These are phyloP conservation scores for Fusarium sp. DNA, from an alignment of 2,329 filamentous ascomycete genomes.

Conservation along the genomic window DNA sequence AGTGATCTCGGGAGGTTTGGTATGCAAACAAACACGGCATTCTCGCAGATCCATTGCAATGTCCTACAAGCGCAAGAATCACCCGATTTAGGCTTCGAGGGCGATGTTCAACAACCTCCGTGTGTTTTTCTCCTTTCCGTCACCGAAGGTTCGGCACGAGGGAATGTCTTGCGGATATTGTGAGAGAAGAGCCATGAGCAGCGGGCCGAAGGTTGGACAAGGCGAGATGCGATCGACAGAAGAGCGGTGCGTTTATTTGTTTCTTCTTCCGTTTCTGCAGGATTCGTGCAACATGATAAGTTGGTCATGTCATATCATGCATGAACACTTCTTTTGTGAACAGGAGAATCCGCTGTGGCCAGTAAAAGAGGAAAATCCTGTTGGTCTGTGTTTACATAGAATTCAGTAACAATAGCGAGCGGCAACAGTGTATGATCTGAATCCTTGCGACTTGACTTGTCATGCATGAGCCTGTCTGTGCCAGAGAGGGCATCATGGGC, in stretches of 20 bases:
- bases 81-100: conserved; percentile 36
- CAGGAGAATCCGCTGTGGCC: conserved; percentile 2
- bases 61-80: conserved; percentile 40
- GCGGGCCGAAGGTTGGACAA: conserved; percentile 30
- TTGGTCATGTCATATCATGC: conserved; percentile 9
- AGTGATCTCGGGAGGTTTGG: background rate
- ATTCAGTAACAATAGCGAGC: background rate
- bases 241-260: conserved; percentile 3
- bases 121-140: background rate
- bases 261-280: background rate
- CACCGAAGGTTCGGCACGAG: conserved; percentile 28
- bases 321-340: background rate
- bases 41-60: background rate
- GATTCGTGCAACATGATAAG: conserved; percentile 8
- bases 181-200: conserved; percentile 27
- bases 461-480: conserved; percentile 10
- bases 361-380: conserved; percentile 2
- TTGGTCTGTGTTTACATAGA: conserved; percentile 4
- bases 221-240: conserved; percentile 26
- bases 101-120: conserved; percentile 16
- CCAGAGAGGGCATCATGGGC: conserved; percentile 21
- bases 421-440: background rate
- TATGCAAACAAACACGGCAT: conserved; percentile 13
- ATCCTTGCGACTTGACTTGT: conserved; percentile 4
- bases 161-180: conserved; percentile 41